These are phyloP conservation scores for Citrus hindsii DNA, from an alignment of 345 rosid genomes.

Conservation along the genomic window DNA sequence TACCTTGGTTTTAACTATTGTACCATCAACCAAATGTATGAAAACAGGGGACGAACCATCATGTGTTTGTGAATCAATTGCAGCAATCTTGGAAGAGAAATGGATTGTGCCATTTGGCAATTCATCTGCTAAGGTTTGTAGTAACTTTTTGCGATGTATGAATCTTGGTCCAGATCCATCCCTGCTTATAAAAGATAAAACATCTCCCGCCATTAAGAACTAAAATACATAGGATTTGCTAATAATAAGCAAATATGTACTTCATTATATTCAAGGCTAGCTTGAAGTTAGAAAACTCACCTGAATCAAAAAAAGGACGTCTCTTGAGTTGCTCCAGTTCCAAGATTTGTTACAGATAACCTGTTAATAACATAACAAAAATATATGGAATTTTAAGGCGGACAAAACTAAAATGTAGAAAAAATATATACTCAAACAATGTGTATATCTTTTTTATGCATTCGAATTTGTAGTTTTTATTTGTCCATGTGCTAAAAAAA, in stretches of 20 bases:
- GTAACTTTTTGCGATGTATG: conserved; percentile 25
- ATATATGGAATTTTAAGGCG: too few species aligned
- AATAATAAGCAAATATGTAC: too few species aligned
- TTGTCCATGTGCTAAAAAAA: too few species aligned
- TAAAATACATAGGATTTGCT: not conserved
- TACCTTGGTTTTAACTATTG: conserved; percentile 33
- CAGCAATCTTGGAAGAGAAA: conserved; percentile 27
- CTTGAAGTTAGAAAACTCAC: not conserved
- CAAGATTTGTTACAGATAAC: conserved; percentile 19
- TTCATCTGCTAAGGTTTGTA: conserved; percentile 33
- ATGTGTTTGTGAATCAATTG: conserved; percentile 16
- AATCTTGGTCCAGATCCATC: conserved; percentile 1
- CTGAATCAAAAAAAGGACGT: not conserved
- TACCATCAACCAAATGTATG: conserved; percentile 29
- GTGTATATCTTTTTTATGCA: too few species aligned
- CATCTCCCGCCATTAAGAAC: not conserved
- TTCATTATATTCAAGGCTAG: too few species aligned
- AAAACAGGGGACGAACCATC: conserved; percentile 7
- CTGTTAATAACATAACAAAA: not conserved
- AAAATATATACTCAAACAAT: too few species aligned
- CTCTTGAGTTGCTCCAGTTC: conserved; percentile 23
- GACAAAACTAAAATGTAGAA: too few species aligned
- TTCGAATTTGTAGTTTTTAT: too few species aligned
- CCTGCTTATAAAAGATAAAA: not conserved
- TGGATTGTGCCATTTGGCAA: conserved; percentile 27